Evolutionary conservation across 805 yeast species (phyloP).

Genomic region (Teunomyces panamensis): DNA sequence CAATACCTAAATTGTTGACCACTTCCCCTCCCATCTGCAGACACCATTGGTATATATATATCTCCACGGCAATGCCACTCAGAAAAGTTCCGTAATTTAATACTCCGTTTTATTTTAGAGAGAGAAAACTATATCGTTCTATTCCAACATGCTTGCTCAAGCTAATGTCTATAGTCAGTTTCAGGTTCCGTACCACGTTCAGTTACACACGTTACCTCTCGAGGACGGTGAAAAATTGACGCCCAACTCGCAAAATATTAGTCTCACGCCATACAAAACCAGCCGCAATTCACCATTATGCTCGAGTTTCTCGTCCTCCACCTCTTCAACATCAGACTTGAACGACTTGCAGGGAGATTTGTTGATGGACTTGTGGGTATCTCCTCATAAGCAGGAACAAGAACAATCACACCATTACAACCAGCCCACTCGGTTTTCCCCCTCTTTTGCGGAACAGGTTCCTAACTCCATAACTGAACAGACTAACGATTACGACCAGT

Average conservation of each 20-base stretch:
- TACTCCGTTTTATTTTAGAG: background rate
- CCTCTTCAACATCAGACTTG: conserved; percentile 8
- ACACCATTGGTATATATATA: conserved; percentile 4
- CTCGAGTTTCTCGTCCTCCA: conserved; percentile 9
- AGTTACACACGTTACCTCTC: conserved; percentile 6
- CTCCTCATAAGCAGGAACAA: background rate
- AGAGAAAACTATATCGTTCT: background rate
- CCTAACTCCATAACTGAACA: background rate
- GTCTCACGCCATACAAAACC: background rate
- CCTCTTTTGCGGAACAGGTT: background rate
- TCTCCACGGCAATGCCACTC: background rate
- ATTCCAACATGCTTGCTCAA: background rate
- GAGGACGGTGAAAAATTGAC: conserved; percentile 5
- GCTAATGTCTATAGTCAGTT: background rate
- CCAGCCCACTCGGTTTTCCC: background rate
- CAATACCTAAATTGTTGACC: conserved; percentile 6
- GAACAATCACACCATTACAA: conserved; percentile 13
- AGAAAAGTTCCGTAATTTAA: background rate
- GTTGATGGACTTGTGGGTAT: conserved; percentile 32
- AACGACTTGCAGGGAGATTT: conserved; percentile 22
- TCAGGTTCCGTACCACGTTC: conserved; percentile 5
- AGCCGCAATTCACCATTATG: conserved; percentile 8
- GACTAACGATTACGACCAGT: conserved; percentile 13
- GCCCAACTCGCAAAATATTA: background rate
- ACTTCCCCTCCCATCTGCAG: conserved; percentile 7